These are phyloP conservation scores for Suillus fuscotomentosus DNA, from an alignment of 768 basidiomycete genomes.

Conservation along the genomic window DNA sequence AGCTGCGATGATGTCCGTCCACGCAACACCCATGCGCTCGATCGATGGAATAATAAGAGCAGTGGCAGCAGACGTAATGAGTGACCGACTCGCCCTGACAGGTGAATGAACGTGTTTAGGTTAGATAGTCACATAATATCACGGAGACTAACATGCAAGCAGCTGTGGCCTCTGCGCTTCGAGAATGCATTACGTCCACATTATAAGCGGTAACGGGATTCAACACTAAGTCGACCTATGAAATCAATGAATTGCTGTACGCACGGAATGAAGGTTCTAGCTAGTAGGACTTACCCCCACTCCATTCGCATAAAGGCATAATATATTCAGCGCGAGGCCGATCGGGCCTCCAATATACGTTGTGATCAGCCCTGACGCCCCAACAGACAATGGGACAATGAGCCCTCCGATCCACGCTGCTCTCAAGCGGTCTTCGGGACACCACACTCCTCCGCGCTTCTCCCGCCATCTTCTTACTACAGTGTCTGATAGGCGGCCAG, in stretches of 20 bases:
- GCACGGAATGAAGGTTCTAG: too few relatives aligned
- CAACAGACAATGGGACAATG: constrained; percentile 53
- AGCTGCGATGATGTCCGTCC: constrained; percentile 44
- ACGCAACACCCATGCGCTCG: constrained; percentile 43
- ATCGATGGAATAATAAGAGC: constrained; percentile 51
- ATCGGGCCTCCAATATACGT: constrained; percentile 45
- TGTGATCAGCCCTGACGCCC: constrained; percentile 49
- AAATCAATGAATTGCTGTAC: neutral
- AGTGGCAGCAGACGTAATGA: constrained; percentile 30
- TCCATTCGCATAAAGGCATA: constrained; percentile 63
- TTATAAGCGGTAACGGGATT: constrained; percentile 53
- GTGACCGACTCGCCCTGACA: neutral
- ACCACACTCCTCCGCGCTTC: constrained; percentile 54
- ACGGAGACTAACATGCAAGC: neutral
- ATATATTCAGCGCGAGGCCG: constrained; percentile 50
- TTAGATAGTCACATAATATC: neutral
- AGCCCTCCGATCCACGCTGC: constrained; percentile 46
- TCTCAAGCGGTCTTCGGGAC: constrained; percentile 67
- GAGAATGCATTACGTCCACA: neutral
- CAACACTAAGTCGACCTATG: constrained; percentile 55
- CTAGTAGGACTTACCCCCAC: constrained; percentile 47
- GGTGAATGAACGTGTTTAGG: neutral
- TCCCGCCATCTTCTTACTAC: constrained; percentile 48
- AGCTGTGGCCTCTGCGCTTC: neutral
- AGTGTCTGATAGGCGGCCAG: constrained; percentile 58